Base-by-base conservation (phyloP, 2,329 filamentous ascomycete genomes). In the Xylariaceae sp. region DNA sequence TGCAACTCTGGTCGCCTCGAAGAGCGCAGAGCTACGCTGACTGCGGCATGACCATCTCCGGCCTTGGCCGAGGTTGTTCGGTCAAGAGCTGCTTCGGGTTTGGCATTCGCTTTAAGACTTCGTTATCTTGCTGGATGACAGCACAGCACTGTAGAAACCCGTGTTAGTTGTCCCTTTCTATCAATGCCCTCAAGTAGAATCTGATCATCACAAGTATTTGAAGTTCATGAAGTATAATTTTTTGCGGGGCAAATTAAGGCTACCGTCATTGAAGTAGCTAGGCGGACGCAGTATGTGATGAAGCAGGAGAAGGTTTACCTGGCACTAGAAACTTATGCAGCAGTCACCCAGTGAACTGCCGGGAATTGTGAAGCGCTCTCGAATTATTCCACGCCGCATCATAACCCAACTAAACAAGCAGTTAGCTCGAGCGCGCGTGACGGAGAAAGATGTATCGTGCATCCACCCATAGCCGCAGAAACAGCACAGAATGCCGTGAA, bases 71-170 rank as follows among this genome's bases (percentile, higher is more conserved):
- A 16, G 57, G 57, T 20, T 59, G 57, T 4, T 48, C n/a, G 9
- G 27, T 52, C 16, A 59, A 16, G 8, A 59, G 42, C 16, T 44
- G 44, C 8, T 45, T 65, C 36, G 61, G 66, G 50, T 62, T 61
- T 26, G 53, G 55, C 26, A 64, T 64, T 20, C 69, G 68, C 4
- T 39, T 42, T 50, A 66, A 63, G 39, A 78, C 75, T 63, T 85
- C 82, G 60, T 82, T 81, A 53, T 84, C 81, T 50, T 84, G 76
- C 71, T 86, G 83, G 58, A 84, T 74, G 52, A 84, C 67, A 5
- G 75, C 73, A 63, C 82, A 85, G 74, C 81, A 84, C 29, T 56
- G 23, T 13, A 32, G n/a, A n/a, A n/a, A n/a, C n/a, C n/a, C n/a
- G n/a, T n/a, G n/a, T n/a, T n/a, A n/a, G n/a, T n/a, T n/a, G n/a